Base-by-base conservation (phyloP, 352 stramenopile genomes). In the Globisporangium mamillatum region DNA sequence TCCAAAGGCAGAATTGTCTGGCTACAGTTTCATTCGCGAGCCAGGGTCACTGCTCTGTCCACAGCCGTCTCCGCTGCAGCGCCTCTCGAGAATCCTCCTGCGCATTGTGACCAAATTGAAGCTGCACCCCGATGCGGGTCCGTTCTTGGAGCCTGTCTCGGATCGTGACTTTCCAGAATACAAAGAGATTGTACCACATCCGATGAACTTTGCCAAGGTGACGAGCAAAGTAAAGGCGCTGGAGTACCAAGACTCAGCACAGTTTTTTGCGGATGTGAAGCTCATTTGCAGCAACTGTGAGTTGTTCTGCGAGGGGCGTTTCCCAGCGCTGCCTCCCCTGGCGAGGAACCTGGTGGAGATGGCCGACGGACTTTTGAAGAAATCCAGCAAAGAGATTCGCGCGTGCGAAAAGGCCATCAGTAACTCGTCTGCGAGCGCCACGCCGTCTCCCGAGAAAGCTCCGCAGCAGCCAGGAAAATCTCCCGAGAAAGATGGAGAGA, bases 151-250 rank as follows among this genome's bases (percentile, higher is more conserved):
- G 25, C 84, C 87, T 14, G 87, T 95, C 14, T 93, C 87, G 3
- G 82, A 86, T 65, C 74, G 69, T n/a, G 85, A 95, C 27, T 95
- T 95, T 50, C 87, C 87, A 0, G 81, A 92, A 56, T 95, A 95
- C 73, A 93, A 91, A 57, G 84, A 93, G 36, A 93, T 95, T 48
- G 76, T 95, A 20, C 70, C 83, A 46, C 72, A 86, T 61, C 87
- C 87, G 7, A 93, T 93, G 79, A 78, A 95, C 68, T 75, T 95
- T 16, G 75, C 66, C 2, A 86, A 78, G 69, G 86, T 93, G 25
- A 74, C 75, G 1, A 46, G 56, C 7, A 92, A 93, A 57, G 81
- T 81, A 1, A 82, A 81, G 36, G 69, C 75, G 10, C 71, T 87
- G 22, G 75, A 84, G 66, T 95, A 93, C 71, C 76, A 78, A 22